Percentiles rank a stretch among this genome's conserved stretches.
Conservation (phyloP, 2,329 filamentous ascomycete genomes). For the Aureobasidium pullulans region DNA sequence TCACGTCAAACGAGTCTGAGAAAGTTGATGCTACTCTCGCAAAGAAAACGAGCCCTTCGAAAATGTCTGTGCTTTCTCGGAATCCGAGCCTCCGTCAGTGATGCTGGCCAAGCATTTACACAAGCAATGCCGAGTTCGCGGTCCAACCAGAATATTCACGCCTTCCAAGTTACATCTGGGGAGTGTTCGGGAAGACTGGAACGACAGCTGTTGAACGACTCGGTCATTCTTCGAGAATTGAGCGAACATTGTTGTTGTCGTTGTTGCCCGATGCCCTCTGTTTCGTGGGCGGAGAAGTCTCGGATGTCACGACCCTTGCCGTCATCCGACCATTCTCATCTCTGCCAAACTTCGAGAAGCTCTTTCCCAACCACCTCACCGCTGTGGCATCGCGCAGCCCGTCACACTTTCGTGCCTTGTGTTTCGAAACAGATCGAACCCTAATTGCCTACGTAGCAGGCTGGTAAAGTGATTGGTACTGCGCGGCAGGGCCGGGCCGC, state of each 20-base stretch:
- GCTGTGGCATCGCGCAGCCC: background rate
- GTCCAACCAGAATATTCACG: background rate
- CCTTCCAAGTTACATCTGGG: background rate
- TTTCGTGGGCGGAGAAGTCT: background rate
- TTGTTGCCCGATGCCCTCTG: background rate
- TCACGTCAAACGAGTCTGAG: background rate
- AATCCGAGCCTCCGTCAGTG: background rate
- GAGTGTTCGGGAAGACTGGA: background rate
- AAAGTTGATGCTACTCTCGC: too few relatives aligned
- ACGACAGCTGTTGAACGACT: background rate
- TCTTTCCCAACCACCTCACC: background rate
- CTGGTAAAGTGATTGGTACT: background rate
- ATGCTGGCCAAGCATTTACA: background rate
- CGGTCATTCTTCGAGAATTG: background rate
- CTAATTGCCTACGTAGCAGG: background rate
- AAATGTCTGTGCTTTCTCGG: background rate
- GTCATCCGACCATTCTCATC: background rate
- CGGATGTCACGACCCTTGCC: background rate
- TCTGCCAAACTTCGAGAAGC: background rate
- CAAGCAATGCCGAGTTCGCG: constrained; percentile 1
- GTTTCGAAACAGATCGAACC: background rate
- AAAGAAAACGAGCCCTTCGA: too few relatives aligned
- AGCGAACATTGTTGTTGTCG: background rate
- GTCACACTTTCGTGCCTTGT: background rate
- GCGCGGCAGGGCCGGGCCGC: constrained; percentile 1